These are phyloP conservation scores for Debaryomyces sp. DNA, from an alignment of 1,139 yeast genomes.

Conservation along the genomic window DNA sequence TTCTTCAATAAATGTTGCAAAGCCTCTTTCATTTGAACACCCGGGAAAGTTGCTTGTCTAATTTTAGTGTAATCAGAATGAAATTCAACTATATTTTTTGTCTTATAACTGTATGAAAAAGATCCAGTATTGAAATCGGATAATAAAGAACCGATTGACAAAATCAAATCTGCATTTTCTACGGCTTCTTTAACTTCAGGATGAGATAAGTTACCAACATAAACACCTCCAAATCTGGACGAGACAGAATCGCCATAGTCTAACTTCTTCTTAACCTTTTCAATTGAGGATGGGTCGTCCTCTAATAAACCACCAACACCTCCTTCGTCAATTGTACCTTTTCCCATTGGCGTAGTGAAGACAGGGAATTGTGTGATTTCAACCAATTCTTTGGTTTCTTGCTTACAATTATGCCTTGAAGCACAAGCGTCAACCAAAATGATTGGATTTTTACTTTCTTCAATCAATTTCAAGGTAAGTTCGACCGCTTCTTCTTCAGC, in stretches of 20 bases:
- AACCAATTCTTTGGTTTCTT: constrained; percentile 64
- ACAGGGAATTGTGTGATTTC: constrained; percentile 78
- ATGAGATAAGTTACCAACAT: constrained; percentile 76
- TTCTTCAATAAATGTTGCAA: constrained; percentile 49
- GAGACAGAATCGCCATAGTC: constrained; percentile 31
- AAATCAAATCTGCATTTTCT: constrained; percentile 73
- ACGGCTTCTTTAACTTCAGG: constrained; percentile 79
- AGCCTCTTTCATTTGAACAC: constrained; percentile 75
- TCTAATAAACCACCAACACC: constrained; percentile 31
- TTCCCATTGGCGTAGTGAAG: constrained; percentile 90
- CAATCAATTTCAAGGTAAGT: constrained; percentile 53
- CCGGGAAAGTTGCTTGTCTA: constrained; percentile 74
- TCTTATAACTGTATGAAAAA: constrained; percentile 78
- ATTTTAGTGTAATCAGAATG: constrained; percentile 87
- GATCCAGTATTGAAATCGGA: constrained; percentile 93
- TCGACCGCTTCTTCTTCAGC: constrained; percentile 76
- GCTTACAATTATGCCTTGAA: constrained; percentile 68
- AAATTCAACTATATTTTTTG: constrained; percentile 81
- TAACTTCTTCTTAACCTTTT: constrained; percentile 28
- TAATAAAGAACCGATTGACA: constrained; percentile 79
- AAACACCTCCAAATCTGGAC: constrained; percentile 83
- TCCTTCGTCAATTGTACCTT: constrained; percentile 73
- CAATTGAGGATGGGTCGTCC: constrained; percentile 29
- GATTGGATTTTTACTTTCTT: constrained; percentile 65
- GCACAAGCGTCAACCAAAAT: constrained; percentile 89